These are phyloP conservation scores for Magnusiomyces fungicola DNA, from an alignment of 1,139 yeast species.

Conservation along the genomic window DNA sequence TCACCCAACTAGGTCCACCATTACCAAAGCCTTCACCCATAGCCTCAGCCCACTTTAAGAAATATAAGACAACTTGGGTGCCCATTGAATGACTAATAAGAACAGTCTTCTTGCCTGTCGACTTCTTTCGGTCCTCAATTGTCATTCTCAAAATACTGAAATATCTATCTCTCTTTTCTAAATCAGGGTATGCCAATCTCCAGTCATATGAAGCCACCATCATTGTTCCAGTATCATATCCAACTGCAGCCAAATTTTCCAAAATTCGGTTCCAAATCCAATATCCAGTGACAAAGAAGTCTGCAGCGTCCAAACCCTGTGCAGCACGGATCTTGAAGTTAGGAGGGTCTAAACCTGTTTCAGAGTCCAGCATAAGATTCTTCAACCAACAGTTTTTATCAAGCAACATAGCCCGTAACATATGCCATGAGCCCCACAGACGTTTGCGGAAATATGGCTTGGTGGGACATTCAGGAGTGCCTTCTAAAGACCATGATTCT, in stretches of 20 bases:
- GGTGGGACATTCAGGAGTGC: conserved; percentile 73
- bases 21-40: conserved; percentile 70
- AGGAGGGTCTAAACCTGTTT: conserved; percentile 89
- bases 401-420: conserved; percentile 85
- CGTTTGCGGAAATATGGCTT: conserved; percentile 81
- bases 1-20: conserved; percentile 85
- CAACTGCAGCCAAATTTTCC: conserved; percentile 88
- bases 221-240: conserved; percentile 90
- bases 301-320: conserved; percentile 95
- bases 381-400: conserved; percentile 92
- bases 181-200: conserved; percentile 84
- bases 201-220: conserved; percentile 89
- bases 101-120: conserved; percentile 65
- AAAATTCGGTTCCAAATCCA: conserved; percentile 97
- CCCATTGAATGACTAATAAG: conserved; percentile 96
- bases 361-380: conserved; percentile 81
- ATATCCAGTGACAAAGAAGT: conserved; percentile 92
- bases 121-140: conserved; percentile 50
- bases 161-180: conserved; percentile 80
- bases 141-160: conserved; percentile 66
- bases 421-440: conserved; percentile 94
- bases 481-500: conserved; percentile 84
- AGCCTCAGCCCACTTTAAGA: conserved; percentile 95
- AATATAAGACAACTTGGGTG: conserved; percentile 76
- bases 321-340: conserved; percentile 77